Conservation (phyloP, 352 stramenopile genomes). For the Plasmopara muralis region DNA sequence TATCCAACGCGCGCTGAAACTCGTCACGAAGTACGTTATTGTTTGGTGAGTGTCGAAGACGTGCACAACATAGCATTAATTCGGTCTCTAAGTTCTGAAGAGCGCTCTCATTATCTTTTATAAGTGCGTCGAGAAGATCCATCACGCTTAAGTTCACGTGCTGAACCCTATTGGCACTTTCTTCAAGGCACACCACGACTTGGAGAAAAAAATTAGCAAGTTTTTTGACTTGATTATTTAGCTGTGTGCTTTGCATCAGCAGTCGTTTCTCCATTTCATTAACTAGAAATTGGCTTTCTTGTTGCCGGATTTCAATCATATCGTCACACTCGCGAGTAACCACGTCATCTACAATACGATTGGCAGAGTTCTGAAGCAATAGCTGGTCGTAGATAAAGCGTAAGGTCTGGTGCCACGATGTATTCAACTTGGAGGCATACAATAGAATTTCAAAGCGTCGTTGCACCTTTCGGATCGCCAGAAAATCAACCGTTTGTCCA, state of each 20-base stretch:
- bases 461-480: slow-evolving; percentile 76
- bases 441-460: slow-evolving; percentile 67
- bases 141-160: slow-evolving; percentile 65
- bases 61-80: slow-evolving; percentile 42
- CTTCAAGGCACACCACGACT: slow-evolving; percentile 49
- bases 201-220: slow-evolving; percentile 57
- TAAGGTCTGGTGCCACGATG: slow-evolving; percentile 45
- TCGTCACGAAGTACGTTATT: slow-evolving; percentile 42
- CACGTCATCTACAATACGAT: slow-evolving; percentile 61
- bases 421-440: slow-evolving; percentile 59
- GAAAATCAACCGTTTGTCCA: slow-evolving; percentile 42
- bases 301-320: slow-evolving; percentile 33
- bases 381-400: slow-evolving; percentile 46
- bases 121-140: slow-evolving; percentile 66
- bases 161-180: slow-evolving; percentile 43
- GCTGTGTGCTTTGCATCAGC: slow-evolving; percentile 40
- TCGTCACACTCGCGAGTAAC: slow-evolving; percentile 46
- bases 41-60: slow-evolving; percentile 69
- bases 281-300: slow-evolving; percentile 50
- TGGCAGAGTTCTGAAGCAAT: slow-evolving; percentile 50
- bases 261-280: slow-evolving; percentile 50
- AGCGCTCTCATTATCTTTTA: slow-evolving; percentile 58
- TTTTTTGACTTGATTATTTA: slow-evolving; percentile 56
- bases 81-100: slow-evolving; percentile 36
- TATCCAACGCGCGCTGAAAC: slow-evolving; percentile 41